Conservation (phyloP, 352 stramenopile genomes). For the Globisporangium acanthophoron region DNA sequence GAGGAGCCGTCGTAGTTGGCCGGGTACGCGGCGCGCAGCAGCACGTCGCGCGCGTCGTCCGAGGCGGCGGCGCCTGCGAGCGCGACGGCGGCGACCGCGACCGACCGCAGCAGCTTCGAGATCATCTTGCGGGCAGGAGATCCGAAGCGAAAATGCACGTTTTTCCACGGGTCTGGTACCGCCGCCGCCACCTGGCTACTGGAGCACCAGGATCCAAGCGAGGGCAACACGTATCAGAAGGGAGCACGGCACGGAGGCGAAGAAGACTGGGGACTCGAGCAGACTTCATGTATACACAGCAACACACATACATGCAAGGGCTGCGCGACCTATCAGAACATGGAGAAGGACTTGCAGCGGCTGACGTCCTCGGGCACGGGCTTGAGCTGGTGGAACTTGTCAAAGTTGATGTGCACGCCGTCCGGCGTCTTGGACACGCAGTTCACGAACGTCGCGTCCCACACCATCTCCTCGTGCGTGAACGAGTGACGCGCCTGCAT, state of each 20-base stretch:
- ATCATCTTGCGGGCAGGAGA: neutral
- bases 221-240: too few relatives aligned
- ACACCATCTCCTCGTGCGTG: slow-evolving; percentile 74
- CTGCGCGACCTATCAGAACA: slow-evolving; percentile 9
- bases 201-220: too few relatives aligned
- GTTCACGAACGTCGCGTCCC: slow-evolving; percentile 71
- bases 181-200: too few relatives aligned
- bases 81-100: neutral
- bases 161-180: too few relatives aligned
- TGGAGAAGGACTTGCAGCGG: slow-evolving; percentile 14
- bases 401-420: slow-evolving; percentile 72
- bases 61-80: neutral
- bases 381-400: slow-evolving; percentile 75
- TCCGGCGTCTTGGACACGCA: slow-evolving; percentile 56
- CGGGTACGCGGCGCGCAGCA: slow-evolving; percentile 2
- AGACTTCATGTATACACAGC: neutral
- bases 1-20: slow-evolving; percentile 11
- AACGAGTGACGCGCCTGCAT: slow-evolving; percentile 85
- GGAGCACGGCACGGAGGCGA: too few relatives aligned
- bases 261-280: too few relatives aligned
- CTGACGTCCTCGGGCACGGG: slow-evolving; percentile 53
- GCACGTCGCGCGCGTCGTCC: neutral
- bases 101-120: neutral
- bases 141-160: neutral
- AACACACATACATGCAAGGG: neutral